A percentile compares a stretch with the other conserved stretches of the same genome.
phyloP scores from a whole-genome alignment of 768 basidiomycete species.

The Suillus brevipes region DNA sequence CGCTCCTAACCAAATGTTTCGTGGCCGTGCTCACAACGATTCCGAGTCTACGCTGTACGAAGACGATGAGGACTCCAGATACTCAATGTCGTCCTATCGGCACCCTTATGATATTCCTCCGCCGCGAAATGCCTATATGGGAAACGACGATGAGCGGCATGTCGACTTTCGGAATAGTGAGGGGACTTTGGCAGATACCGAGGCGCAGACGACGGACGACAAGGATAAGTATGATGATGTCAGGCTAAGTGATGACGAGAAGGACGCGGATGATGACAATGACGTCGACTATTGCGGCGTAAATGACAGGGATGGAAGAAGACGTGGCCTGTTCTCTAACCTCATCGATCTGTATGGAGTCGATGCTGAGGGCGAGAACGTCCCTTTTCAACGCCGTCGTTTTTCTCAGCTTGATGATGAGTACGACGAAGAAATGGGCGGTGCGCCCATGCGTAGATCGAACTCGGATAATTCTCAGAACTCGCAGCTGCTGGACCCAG shows the following conservation, averaged over 20 bases:
- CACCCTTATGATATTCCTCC: conserved; percentile 64
- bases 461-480: conserved; percentile 49
- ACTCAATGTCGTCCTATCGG: conserved; percentile 54
- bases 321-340: conserved; percentile 29
- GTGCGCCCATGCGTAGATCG: conserved; percentile 28
- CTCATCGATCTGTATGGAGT: conserved; percentile 34
- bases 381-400: conserved; percentile 8
- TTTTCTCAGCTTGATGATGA: conserved; percentile 12
- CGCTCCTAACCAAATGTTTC: not conserved
- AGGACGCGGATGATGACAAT: not conserved
- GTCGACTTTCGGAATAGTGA: conserved; percentile 43
- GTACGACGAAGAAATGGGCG: conserved; percentile 8
- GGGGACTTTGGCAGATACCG: conserved; percentile 21
- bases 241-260: conserved; percentile 11
- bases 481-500: conserved; percentile 63
- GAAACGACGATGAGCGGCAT: conserved; percentile 15
- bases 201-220: conserved; percentile 20
- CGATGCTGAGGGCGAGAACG: conserved; percentile 6
- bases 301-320: conserved; percentile 26
- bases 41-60: not conserved
- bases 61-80: conserved; percentile 38
- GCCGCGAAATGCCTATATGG: conserved; percentile 45
- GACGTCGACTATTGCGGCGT: conserved; percentile 13
- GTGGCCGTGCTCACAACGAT: not conserved
- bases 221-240: conserved; percentile 22